Base-by-base conservation (phyloP, 2,329 filamentous ascomycete genomes). In the Fusarium agapanthi region DNA sequence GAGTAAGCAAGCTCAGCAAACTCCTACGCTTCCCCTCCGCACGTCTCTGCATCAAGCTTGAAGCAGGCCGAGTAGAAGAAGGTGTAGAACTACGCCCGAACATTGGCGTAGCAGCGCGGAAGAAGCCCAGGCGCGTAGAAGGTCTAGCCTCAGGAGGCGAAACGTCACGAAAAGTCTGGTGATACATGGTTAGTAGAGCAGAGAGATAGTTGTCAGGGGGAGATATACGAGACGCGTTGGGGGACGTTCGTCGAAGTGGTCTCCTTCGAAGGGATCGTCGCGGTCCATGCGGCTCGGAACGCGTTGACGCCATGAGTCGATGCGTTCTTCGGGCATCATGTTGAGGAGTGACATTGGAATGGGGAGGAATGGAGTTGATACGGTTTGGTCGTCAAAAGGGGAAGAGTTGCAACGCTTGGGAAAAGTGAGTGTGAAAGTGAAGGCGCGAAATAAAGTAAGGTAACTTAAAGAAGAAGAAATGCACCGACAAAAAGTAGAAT, bases 261-360 rank as follows among this genome's bases (percentile, higher is more conserved):
- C 81, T 14, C 78, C 77, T 16, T 71, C 74, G 48, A 83, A 83
- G 0, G 82, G 82, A 60, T 82, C 79, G 8, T 79, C 75, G 28
- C 81, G 75, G 22, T 83, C 81, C 13, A 80, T 65, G 22, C 78
- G 78, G 43, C 78, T 81, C 18, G 82, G 81, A 28, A 83, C 78
- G 18, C 78, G 79, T 34, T 75, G 73, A 9, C 81, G 77, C 82
- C 81, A 83, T 3, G 76, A 75, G 43, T 81, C 75, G 58, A 83
- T 78, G 41, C 65, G 71, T 38, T 76, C 65, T 14, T 68, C 44
- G 3, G 47, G 60, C 35, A 61, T 51, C 65, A 76, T 65, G 9
- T 37, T 60, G 30, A 48, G 24, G 15, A 56, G 35, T 40, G 63
- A 55, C 56, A 71, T 72, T 34, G 41, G 16, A 34, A 50, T 38